phyloP scores from a whole-genome alignment of 306 rosid genomes.

The Glycine tomentella region DNA sequence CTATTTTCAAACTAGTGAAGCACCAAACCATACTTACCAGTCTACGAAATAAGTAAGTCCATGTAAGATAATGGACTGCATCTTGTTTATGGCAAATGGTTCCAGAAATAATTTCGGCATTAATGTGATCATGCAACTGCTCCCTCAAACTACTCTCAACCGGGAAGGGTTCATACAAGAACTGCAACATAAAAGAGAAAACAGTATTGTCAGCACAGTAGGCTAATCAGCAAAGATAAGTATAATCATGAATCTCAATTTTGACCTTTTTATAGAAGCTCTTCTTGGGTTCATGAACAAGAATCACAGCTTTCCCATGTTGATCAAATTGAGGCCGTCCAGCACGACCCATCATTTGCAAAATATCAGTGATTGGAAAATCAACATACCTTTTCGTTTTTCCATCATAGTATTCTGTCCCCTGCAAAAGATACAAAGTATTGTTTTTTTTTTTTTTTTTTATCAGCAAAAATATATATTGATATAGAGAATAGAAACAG shows the following conservation, averaged over 20 bases:
- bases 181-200: slow-evolving; percentile 65
- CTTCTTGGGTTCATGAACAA: slow-evolving; percentile 98
- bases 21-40: slow-evolving; percentile 65
- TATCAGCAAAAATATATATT: too few species aligned
- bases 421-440: slow-evolving; percentile 61
- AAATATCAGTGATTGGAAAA: slow-evolving; percentile 96
- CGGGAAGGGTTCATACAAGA: slow-evolving; percentile 96
- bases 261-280: slow-evolving; percentile 95
- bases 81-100: slow-evolving; percentile 94
- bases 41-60: slow-evolving; percentile 97
- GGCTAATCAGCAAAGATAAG: slow-evolving; percentile 19
- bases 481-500: too few species aligned
- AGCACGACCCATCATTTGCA: slow-evolving; percentile 99
- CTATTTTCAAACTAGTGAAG: neutral
- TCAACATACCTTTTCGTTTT: slow-evolving; percentile 92
- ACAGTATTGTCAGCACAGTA: slow-evolving; percentile 43
- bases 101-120: slow-evolving; percentile 95
- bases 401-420: slow-evolving; percentile 92
- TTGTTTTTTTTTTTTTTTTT: too few species aligned
- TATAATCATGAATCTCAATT: slow-evolving; percentile 39
- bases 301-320: slow-evolving; percentile 98
- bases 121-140: slow-evolving; percentile 83
- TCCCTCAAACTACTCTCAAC: slow-evolving; percentile 98
- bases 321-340: slow-evolving; percentile 99
- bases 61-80: slow-evolving; percentile 94